A percentile compares a stretch with the other conserved stretches of the same genome.
Evolutionary conservation across 345 rosid genomes (phyloP).

Genomic region (Eucalyptus curtisii): DNA sequence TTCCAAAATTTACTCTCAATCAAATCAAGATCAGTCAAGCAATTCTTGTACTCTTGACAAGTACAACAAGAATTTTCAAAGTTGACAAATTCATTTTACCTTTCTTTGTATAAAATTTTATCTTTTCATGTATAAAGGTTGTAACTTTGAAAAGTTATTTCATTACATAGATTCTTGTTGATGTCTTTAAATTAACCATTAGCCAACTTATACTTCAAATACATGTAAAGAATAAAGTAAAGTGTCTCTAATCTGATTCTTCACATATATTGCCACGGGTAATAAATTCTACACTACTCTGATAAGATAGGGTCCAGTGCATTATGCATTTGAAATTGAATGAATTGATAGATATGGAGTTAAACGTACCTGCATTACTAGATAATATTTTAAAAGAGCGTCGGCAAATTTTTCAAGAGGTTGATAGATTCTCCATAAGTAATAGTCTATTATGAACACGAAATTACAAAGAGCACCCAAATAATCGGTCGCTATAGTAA

Average conservation of each 20-base stretch:
- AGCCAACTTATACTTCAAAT: neutral
- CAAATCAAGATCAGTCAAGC: no score
- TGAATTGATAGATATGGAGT: neutral
- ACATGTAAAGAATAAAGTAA: neutral
- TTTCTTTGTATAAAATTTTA: neutral
- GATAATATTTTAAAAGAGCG: neutral
- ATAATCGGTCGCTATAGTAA: neutral
- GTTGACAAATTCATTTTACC: no score
- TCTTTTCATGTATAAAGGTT: neutral
- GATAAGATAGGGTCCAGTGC: neutral
- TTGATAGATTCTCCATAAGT: rapidly evolving
- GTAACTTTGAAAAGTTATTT: neutral
- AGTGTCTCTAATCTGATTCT: neutral
- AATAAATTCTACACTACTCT: neutral
- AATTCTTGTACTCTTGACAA: no score
- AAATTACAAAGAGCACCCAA: neutral
- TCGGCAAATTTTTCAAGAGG: neutral
- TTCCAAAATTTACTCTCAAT: no score
- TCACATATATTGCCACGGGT: neutral
- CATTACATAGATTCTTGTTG: neutral
- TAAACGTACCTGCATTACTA: neutral
- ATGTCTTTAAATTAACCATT: neutral
- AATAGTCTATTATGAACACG: neutral
- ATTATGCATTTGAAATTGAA: neutral
- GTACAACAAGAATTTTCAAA: no score